phyloP scores from a whole-genome alignment of 441 rosid species.

The Cnidoscolus chayamansa region DNA sequence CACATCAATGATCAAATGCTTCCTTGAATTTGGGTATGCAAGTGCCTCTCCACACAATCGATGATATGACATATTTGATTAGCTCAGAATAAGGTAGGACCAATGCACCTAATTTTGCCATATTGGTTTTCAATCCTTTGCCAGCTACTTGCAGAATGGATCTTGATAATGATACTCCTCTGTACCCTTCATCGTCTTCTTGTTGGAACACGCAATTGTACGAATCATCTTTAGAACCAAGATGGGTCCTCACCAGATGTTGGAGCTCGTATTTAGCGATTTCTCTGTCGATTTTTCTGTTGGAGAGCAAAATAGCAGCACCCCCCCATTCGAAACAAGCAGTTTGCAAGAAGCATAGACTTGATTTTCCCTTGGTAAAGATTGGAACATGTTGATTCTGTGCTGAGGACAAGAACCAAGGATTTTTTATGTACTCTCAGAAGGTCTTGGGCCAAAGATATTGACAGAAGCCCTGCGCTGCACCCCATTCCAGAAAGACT shows the following conservation, averaged over 20 bases:
- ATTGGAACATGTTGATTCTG: slow-evolving; percentile 54
- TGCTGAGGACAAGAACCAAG: slow-evolving; percentile 47
- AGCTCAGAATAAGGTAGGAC: slow-evolving; percentile 49
- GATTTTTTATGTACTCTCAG: slow-evolving; percentile 38
- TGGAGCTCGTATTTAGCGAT: slow-evolving; percentile 44
- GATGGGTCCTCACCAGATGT: slow-evolving; percentile 44
- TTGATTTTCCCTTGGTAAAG: slow-evolving; percentile 58
- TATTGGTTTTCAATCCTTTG: slow-evolving; percentile 42
- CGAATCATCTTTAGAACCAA: slow-evolving; percentile 45
- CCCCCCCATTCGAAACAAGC: slow-evolving; percentile 62
- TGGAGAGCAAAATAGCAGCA: slow-evolving; percentile 53
- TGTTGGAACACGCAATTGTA: slow-evolving; percentile 47
- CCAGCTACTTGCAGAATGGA: slow-evolving; percentile 49
- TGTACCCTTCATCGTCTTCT: slow-evolving; percentile 42
- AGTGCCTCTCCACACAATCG: slow-evolving; percentile 22
- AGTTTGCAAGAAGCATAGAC: slow-evolving; percentile 66
- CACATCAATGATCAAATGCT: slow-evolving; percentile 53
- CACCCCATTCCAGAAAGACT: slow-evolving; percentile 70
- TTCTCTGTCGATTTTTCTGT: slow-evolving; percentile 32
- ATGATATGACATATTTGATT: slow-evolving; percentile 33
- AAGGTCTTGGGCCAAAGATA: slow-evolving; percentile 38
- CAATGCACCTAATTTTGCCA: slow-evolving; percentile 40
- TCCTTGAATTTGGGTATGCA: slow-evolving; percentile 35
- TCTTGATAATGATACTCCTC: slow-evolving; percentile 43
- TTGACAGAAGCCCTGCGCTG: slow-evolving; percentile 53